Conservation (phyloP, 305 asterid species). For the Andrographis paniculata region DNA sequence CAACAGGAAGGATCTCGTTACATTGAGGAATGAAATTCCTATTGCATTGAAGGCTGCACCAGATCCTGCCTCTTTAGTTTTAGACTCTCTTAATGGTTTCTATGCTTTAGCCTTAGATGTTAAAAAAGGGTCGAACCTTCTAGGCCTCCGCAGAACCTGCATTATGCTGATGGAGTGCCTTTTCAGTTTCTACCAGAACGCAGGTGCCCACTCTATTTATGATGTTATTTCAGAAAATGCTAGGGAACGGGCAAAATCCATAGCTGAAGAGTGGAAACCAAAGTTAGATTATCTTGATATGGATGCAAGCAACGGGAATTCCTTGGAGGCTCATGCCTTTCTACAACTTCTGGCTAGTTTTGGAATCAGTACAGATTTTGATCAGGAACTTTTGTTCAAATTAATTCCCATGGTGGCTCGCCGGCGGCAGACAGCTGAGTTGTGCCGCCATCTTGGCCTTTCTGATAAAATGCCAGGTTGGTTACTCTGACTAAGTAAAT, state of each 20-base stretch:
- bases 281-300: constrained; percentile 78
- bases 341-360: constrained; percentile 89
- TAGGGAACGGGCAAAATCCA: constrained; percentile 69
- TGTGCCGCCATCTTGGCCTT: constrained; percentile 91
- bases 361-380: constrained; percentile 79
- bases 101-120: constrained; percentile 59
- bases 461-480: constrained; percentile 94
- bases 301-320: constrained; percentile 95
- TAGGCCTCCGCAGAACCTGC: constrained; percentile 88
- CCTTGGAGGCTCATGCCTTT: constrained; percentile 98
- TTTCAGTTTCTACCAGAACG: constrained; percentile 38
- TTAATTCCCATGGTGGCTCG: constrained; percentile 98
- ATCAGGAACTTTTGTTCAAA: constrained; percentile 70
- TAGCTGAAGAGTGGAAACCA: constrained; percentile 96
- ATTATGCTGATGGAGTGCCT: constrained; percentile 99
- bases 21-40: constrained; percentile 83
- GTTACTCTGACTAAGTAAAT: constrained; percentile 11
- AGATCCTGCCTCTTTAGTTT: constrained; percentile 69
- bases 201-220: constrained; percentile 30
- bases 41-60: constrained; percentile 68
- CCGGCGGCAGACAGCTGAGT: constrained; percentile 94
- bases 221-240: constrained; percentile 40
- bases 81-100: constrained; percentile 89
- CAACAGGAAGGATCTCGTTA: constrained; percentile 82
- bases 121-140: constrained; percentile 71